Conservation (phyloP, 768 basidiomycete genomes). For the Bullera alba region DNA sequence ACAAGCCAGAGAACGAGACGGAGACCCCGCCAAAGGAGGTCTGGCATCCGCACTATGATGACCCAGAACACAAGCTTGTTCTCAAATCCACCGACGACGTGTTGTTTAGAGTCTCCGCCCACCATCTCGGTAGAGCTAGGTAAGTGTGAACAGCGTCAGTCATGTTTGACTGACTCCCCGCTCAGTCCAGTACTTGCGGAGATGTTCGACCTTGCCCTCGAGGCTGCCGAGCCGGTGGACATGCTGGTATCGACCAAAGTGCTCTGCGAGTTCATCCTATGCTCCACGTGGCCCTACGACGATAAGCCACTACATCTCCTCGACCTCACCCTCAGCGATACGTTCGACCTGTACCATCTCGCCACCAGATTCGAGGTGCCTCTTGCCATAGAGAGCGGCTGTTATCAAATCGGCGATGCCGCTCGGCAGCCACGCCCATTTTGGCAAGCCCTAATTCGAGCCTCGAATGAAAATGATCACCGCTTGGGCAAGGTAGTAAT, state of each 20-base stretch:
- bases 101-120: not conserved
- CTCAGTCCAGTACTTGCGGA: not conserved
- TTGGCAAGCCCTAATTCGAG: too few relatives aligned
- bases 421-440: too few relatives aligned
- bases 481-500: too few relatives aligned
- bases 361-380: too few relatives aligned
- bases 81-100: not conserved
- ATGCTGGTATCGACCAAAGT: not conserved
- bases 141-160: not conserved
- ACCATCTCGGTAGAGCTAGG: not conserved
- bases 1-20: not conserved
- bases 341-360: too few relatives aligned
- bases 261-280: not conserved
- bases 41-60: not conserved
- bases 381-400: too few relatives aligned
- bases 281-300: not conserved
- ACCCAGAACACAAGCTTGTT: not conserved
- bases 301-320: not conserved
- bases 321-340: too few relatives aligned
- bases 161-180: not conserved
- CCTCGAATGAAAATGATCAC: too few relatives aligned
- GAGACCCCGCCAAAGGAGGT: not conserved
- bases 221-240: not conserved
- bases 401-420: too few relatives aligned
- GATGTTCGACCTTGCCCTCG: not conserved